Percentiles rank a stretch among this genome's conserved stretches.
These are phyloP conservation scores for Daldinia caldariorum DNA, from an alignment of 495 filamentous ascomycete species.

Conservation along the genomic window DNA sequence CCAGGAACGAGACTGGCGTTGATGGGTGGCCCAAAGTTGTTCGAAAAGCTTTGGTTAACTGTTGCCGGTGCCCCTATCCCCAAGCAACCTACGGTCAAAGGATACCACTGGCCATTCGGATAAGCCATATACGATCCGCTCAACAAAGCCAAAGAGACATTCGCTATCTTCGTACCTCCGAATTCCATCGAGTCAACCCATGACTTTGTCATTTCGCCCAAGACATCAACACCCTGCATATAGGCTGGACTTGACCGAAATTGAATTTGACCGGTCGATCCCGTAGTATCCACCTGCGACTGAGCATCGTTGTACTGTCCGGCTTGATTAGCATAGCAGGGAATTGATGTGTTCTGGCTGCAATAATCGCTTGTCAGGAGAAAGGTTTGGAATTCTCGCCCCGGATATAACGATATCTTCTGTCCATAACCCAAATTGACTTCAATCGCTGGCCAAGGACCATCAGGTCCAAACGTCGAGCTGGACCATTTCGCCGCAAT, in stretches of 20 bases:
- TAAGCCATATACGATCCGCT: conserved; percentile 40
- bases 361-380: conserved; percentile 47
- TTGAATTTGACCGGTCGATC: conserved; percentile 35
- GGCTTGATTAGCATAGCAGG: conserved; percentile 43
- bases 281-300: conserved; percentile 43
- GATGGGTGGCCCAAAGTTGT: conserved; percentile 30
- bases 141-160: conserved; percentile 41
- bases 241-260: conserved; percentile 33
- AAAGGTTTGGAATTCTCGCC: conserved; percentile 44
- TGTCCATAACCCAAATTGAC: conserved; percentile 46
- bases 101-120: conserved; percentile 50
- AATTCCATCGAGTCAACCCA: conserved; percentile 44
- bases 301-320: conserved; percentile 43
- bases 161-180: conserved; percentile 33
- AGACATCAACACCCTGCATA: conserved; percentile 39
- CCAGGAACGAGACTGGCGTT: conserved; percentile 51
- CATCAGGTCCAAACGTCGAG: conserved; percentile 49
- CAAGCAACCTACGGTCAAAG: conserved; percentile 49
- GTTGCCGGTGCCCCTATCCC: conserved; percentile 49
- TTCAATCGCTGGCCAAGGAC: conserved; percentile 52
- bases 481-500: conserved; percentile 45
- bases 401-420: conserved; percentile 49
- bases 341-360: conserved; percentile 35
- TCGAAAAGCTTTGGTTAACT: conserved; percentile 47
- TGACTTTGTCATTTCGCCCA: conserved; percentile 28